Evolutionary conservation across 192 early-diverging fungal species (phyloP).

Genomic region (Umbelopsis sp.): DNA sequence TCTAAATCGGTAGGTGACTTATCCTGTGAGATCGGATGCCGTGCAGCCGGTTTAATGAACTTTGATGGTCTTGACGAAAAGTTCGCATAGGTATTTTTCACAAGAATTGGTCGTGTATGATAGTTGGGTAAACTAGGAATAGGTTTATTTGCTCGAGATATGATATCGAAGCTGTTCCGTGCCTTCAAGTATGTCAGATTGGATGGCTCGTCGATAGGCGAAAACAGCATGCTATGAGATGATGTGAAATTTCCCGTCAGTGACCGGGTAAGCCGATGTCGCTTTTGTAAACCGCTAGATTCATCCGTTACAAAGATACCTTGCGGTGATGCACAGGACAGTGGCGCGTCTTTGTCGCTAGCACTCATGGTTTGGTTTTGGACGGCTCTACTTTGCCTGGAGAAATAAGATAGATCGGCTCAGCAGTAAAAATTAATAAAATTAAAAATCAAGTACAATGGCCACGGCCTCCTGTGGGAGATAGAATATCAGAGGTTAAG

Average conservation of each 20-base stretch:
- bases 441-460: background rate
- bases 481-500: background rate
- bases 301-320: background rate
- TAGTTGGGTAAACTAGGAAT: background rate
- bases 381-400: background rate
- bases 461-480: background rate
- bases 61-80: slow-evolving; percentile 28
- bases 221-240: background rate
- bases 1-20: background rate
- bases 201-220: background rate
- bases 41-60: slow-evolving; percentile 34
- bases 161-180: slow-evolving; percentile 6
- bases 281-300: background rate
- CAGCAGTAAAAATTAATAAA: background rate
- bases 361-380: background rate
- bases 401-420: background rate
- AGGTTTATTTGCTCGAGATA: background rate
- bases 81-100: slow-evolving; percentile 15
- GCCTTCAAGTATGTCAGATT: background rate
- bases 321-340: background rate
- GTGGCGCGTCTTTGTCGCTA: background rate
- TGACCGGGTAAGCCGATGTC: background rate
- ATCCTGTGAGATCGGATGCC: background rate
- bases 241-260: background rate
- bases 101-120: background rate